A percentile compares a stretch with the other conserved stretches of the same genome.
Conservation (phyloP, 768 basidiomycete species). For the Suillus subalutaceus region DNA sequence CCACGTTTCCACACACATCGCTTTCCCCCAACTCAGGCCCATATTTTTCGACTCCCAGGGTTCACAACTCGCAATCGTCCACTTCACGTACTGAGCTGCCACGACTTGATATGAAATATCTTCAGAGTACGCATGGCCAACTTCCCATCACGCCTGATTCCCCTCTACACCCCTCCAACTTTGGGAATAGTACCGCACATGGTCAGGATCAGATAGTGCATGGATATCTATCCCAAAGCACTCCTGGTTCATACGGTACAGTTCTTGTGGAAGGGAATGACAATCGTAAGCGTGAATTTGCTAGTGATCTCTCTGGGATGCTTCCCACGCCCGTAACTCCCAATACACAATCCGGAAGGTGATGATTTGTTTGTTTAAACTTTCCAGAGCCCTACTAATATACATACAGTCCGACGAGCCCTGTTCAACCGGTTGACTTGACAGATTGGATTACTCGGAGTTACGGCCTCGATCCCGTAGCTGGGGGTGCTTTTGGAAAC, state of each 20-base stretch:
- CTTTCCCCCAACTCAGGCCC: neutral
- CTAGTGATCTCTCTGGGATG: slow-evolving; percentile 2
- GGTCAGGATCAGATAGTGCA: neutral
- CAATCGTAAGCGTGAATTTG: neutral
- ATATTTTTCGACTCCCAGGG: neutral
- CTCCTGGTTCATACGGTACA: no score
- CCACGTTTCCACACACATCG: neutral
- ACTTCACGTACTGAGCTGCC: neutral
- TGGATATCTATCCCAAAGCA: neutral
- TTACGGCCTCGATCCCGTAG: slow-evolving; percentile 1
- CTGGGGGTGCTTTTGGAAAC: slow-evolving; percentile 14
- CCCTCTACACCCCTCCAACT: neutral
- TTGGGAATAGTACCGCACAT: no score
- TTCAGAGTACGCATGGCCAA: neutral
- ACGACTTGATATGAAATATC: neutral
- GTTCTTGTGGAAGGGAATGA: neutral
- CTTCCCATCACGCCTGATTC: neutral
- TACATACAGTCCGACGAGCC: neutral
- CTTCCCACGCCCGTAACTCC: slow-evolving; percentile 1
- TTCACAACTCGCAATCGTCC: neutral
- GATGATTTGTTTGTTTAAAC: neutral
- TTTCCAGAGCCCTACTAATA: neutral
- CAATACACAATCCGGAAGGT: neutral
- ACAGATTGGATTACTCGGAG: slow-evolving; percentile 2
- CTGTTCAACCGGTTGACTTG: slow-evolving; percentile 1